These are phyloP conservation scores for Boletus coccyginus DNA, from an alignment of 768 basidiomycete species.

Conservation along the genomic window DNA sequence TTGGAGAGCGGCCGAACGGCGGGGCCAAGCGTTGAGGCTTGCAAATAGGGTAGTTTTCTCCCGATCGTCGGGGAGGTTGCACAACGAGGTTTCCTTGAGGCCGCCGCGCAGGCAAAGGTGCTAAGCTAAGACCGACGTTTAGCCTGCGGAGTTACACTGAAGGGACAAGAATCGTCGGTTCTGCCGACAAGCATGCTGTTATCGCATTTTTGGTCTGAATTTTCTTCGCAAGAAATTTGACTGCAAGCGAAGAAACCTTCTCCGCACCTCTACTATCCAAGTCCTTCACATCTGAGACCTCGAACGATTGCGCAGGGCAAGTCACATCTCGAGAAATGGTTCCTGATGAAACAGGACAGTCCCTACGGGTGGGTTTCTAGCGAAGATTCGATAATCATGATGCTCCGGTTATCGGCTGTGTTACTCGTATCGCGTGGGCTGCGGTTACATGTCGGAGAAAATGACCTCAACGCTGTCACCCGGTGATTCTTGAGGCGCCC, in stretches of 20 bases:
- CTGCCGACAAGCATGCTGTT: constrained; percentile 22
- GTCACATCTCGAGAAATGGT: background rate
- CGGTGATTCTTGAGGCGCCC: constrained; percentile 14
- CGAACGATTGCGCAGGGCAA: too few relatives aligned
- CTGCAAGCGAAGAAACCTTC: constrained; percentile 8
- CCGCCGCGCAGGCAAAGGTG: constrained; percentile 6
- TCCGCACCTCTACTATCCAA: background rate
- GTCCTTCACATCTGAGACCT: too few relatives aligned
- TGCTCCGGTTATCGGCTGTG: constrained; percentile 5
- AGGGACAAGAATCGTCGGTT: constrained; percentile 2
- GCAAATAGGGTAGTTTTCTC: constrained; percentile 15
- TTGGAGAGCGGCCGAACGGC: background rate
- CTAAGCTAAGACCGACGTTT: constrained; percentile 3
- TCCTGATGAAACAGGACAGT: constrained; percentile 6
- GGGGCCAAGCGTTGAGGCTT: background rate
- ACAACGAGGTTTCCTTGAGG: constrained; percentile 28
- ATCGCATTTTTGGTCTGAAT: constrained; percentile 7
- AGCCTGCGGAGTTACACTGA: constrained; percentile 6
- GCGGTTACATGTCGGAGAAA: constrained; percentile 11
- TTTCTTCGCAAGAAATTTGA: constrained; percentile 5
- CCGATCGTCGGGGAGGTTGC: constrained; percentile 9
- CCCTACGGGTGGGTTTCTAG: background rate
- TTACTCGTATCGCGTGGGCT: constrained; percentile 3
- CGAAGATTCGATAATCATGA: background rate
- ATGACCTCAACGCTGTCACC: constrained; percentile 4